Base-by-base conservation (phyloP, 345 rosid species). In the Dipteronia dyeriana region DNA sequence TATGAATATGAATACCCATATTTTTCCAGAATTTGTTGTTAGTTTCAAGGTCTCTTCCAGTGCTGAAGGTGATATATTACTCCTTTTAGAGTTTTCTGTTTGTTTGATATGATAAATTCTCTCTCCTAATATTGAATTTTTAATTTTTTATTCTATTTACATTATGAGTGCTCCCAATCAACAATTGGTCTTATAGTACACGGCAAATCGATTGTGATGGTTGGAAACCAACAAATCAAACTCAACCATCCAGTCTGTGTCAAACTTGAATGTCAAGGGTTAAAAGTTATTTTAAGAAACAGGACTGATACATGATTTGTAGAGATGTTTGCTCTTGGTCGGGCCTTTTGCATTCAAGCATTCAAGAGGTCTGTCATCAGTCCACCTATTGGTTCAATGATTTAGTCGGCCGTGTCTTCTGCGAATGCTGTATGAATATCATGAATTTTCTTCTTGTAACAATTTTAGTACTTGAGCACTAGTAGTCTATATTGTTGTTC, bases 1-100 rank as follows among this genome's bases (percentile, higher is more conserved):
- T 88, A 90, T 88, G 94, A 89, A 96, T 85, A 81, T 90, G 86
- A 89, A 83, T 84, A 85, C 99, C 9, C 98, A 94, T 79, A 82
- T 96, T 66, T 86, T 82, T 81, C 97, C 99, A 0, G 99, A 96
- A 79, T 94, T 82, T 87, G 86, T 92, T 82, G 88, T 96, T 83
- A 94, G 94, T 90, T 96, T 91, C 97, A 96, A 88, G 91, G 81
- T 86, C 83, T 79, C 86, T 19, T 63, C 91, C 68, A 79, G 49
- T 76, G 82, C 78, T 82, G 88, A 87, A 94, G 99, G 99, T 96
- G 87, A 91, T 84, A 71, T 65, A 66, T 84, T 87, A 77, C 61
- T 83, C 71, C 68, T 22, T 41, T 59, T 72, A 12, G 19, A 43
- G 25, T 34, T 71, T 59, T 47, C 20, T 76, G 17, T 68, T 17